Percentiles rank a stretch among this genome's conserved stretches.
Conservation (phyloP, 2,329 filamentous ascomycete species). For the Fusarium sp. region DNA sequence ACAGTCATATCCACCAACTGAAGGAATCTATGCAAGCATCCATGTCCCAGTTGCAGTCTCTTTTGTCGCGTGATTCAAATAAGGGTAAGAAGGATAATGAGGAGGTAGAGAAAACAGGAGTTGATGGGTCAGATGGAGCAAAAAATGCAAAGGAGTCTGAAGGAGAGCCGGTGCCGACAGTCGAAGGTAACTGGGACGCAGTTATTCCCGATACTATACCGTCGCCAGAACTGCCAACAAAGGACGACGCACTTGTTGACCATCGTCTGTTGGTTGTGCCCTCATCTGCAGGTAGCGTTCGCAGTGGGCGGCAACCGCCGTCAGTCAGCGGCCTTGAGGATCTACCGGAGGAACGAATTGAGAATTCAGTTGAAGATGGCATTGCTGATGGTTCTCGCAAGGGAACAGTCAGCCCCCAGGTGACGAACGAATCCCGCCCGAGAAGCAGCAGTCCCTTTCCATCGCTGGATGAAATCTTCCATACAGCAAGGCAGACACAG, state of each 20-base stretch:
- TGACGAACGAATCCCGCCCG: constrained; percentile 28
- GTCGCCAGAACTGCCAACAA: constrained; percentile 19
- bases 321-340: constrained; percentile 49
- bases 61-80: not conserved
- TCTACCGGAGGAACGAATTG: constrained; percentile 37
- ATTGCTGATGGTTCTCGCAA: constrained; percentile 26
- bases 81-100: not conserved
- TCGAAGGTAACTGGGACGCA: constrained; percentile 19
- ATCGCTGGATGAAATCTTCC: constrained; percentile 52
- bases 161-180: not conserved
- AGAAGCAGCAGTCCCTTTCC: constrained; percentile 49
- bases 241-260: constrained; percentile 1
- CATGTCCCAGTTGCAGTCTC: not conserved
- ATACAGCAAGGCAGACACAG: constrained; percentile 51
- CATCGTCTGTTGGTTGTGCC: constrained; percentile 20
- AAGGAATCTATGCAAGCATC: constrained; percentile 25
- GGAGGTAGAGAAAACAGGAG: not conserved
- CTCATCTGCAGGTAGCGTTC: constrained; percentile 50
- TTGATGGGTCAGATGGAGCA: not conserved
- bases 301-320: constrained; percentile 61
- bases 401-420: constrained; percentile 21
- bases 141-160: constrained; percentile 15
- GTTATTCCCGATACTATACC: constrained; percentile 40
- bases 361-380: constrained; percentile 37
- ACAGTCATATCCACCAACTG: constrained; percentile 34